These are phyloP conservation scores for Butyriboletus loyo DNA, from an alignment of 768 basidiomycete genomes.

Conservation along the genomic window DNA sequence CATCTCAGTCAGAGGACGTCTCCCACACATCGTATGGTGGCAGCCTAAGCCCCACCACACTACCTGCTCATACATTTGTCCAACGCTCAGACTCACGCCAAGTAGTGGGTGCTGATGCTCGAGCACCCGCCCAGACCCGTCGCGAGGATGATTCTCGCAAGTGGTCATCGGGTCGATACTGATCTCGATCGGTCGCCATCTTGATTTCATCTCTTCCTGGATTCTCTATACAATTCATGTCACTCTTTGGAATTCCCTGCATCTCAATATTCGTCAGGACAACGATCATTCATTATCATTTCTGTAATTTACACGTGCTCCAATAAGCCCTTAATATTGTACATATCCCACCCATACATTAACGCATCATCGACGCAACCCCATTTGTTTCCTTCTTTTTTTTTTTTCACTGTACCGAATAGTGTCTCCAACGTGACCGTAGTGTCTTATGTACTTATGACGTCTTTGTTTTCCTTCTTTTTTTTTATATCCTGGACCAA, in stretches of 20 bases:
- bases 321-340: conserved; percentile 34
- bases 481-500: conserved; percentile 1
- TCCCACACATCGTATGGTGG: conserved; percentile 34
- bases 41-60: conserved; percentile 30
- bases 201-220: conserved; percentile 35
- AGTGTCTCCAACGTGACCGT: conserved; percentile 21
- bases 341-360: conserved; percentile 33
- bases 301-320: conserved; percentile 33
- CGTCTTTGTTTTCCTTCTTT: conserved; percentile 4
- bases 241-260: conserved; percentile 32
- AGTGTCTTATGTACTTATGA: conserved; percentile 30
- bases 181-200: conserved; percentile 35
- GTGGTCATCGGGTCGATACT: conserved; percentile 46
- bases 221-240: conserved; percentile 35
- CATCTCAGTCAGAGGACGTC: conserved; percentile 35
- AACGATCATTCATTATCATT: conserved; percentile 37
- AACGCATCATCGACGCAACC: conserved; percentile 28
- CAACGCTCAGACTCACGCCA: conserved; percentile 41
- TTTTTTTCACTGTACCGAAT: conserved; percentile 25
- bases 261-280: conserved; percentile 33
- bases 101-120: conserved; percentile 29
- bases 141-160: conserved; percentile 48
- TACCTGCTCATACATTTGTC: conserved; percentile 36
- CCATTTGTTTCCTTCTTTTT: conserved; percentile 15
- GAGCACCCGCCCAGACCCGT: conserved; percentile 35